phyloP scores from a whole-genome alignment of 345 rosid genomes.

The Kernera saxatilis region DNA sequence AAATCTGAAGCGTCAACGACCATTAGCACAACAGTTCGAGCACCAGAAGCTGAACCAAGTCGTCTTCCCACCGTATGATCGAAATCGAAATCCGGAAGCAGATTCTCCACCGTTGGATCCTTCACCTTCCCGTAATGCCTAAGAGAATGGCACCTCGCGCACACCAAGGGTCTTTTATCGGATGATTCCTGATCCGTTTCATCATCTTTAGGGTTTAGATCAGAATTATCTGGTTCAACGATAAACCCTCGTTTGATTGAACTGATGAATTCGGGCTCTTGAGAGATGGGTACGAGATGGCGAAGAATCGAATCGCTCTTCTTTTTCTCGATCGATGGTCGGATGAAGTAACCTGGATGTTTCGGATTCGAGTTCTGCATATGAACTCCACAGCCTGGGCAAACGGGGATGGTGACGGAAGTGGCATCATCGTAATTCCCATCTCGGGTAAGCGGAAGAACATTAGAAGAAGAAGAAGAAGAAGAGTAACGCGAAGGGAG shows the following conservation, averaged over 20 bases:
- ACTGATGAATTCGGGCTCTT: conserved; percentile 49
- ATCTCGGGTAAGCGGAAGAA: conserved; percentile 52
- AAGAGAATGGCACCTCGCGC: conserved; percentile 85
- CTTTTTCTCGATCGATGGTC: conserved; percentile 39
- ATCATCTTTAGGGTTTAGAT: conserved; percentile 11
- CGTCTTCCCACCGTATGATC: conserved; percentile 75
- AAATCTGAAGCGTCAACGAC: conserved; percentile 90
- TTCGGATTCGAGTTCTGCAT: conserved; percentile 68
- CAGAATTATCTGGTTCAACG: conserved; percentile 17
- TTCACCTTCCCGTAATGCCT: conserved; percentile 87
- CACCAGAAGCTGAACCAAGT: conserved; percentile 54
- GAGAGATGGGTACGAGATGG: conserved; percentile 48
- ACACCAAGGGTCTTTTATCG: conserved; percentile 54
- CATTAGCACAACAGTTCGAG: conserved; percentile 72
- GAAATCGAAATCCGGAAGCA: conserved; percentile 91
- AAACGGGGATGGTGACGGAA: conserved; percentile 47
- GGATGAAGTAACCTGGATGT: conserved; percentile 70
- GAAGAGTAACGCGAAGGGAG: conserved; percentile 30
- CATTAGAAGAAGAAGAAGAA: conserved; percentile 13
- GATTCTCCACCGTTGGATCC: conserved; percentile 73
- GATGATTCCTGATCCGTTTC: conserved; percentile 13
- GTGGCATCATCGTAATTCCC: conserved; percentile 71
- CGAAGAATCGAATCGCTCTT: conserved; percentile 22
- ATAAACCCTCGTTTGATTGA: conserved; percentile 59
- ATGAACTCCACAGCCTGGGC: conserved; percentile 92